These are phyloP conservation scores for Cystobasidiaceae sp. DNA, from an alignment of 1,284 basidiomycete species.

Conservation along the genomic window DNA sequence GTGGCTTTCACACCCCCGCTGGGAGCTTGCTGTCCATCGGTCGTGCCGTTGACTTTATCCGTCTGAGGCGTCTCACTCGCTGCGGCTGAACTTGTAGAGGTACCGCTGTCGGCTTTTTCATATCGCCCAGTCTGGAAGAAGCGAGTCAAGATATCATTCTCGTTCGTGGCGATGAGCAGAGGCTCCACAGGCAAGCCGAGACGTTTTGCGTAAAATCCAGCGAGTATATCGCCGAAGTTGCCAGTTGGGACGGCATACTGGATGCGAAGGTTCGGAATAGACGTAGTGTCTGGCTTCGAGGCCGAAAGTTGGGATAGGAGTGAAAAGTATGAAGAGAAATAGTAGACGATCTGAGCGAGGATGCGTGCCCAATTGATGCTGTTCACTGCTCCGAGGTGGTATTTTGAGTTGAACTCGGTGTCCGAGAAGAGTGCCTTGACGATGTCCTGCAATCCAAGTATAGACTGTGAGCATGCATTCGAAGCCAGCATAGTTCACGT, in stretches of 20 bases:
- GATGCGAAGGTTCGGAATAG: slow-evolving; percentile 51
- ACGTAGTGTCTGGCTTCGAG: slow-evolving; percentile 12
- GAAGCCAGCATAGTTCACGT: background rate
- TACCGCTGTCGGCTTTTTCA: slow-evolving; percentile 71
- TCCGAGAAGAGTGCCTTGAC: slow-evolving; percentile 93
- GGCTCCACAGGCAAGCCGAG: slow-evolving; percentile 83
- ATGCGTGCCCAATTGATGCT: slow-evolving; percentile 99
- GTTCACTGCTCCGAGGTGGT: slow-evolving; percentile 92
- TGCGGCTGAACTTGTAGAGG: slow-evolving; percentile 31
- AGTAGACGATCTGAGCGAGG: slow-evolving; percentile 96
- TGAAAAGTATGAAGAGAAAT: slow-evolving; percentile 86
- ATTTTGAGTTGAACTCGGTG: slow-evolving; percentile 75
- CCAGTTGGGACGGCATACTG: slow-evolving; percentile 96
- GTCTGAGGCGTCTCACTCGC: slow-evolving; percentile 43
- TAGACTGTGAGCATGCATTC: background rate
- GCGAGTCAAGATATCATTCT: slow-evolving; percentile 91
- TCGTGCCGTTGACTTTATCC: slow-evolving; percentile 51
- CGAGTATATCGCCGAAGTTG: slow-evolving; percentile 97
- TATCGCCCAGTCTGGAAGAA: slow-evolving; percentile 93
- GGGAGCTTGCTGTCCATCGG: slow-evolving; percentile 60
- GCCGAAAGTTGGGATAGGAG: slow-evolving; percentile 37
- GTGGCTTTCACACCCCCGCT: slow-evolving; percentile 81
- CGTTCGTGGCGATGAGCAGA: slow-evolving; percentile 90
- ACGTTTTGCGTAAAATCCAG: slow-evolving; percentile 91
- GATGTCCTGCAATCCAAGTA: slow-evolving; percentile 70